These are phyloP conservation scores for Auricularia cornea DNA, from an alignment of 768 basidiomycete genomes.

Conservation along the genomic window DNA sequence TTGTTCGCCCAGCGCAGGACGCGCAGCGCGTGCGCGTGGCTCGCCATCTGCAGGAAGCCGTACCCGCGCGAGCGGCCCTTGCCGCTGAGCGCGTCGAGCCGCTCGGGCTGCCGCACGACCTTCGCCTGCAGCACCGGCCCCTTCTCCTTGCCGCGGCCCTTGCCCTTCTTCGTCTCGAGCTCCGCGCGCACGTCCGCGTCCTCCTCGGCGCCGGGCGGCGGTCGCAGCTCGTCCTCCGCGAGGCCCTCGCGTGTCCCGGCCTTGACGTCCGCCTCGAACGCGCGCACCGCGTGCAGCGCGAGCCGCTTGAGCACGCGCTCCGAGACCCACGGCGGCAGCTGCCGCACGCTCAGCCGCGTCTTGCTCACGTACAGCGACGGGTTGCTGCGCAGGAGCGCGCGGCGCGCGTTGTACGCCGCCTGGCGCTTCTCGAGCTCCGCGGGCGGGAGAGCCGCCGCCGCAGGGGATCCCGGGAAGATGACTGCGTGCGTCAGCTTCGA, in stretches of 20 bases:
- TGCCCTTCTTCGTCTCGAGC: constrained; percentile 25
- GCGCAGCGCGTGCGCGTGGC: constrained; percentile 82
- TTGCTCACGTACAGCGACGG: constrained; percentile 91
- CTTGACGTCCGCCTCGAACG: constrained; percentile 75
- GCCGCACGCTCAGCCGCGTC: constrained; percentile 88
- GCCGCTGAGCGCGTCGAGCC: constrained; percentile 81
- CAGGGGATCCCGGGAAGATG: constrained; percentile 80
- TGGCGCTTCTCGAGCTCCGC: constrained; percentile 82
- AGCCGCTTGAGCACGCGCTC: constrained; percentile 87
- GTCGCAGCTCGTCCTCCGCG: constrained; percentile 57
- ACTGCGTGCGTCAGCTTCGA: constrained; percentile 37
- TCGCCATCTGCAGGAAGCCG: constrained; percentile 86
- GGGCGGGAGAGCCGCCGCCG: constrained; percentile 58
- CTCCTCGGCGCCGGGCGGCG: constrained; percentile 16
- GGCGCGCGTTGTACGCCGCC: constrained; percentile 76
- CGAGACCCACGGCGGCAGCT: constrained; percentile 82
- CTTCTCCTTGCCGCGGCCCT: constrained; percentile 24
- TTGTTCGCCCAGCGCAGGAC: constrained; percentile 94
- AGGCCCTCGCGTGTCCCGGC: constrained; percentile 50
- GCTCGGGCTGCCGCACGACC: constrained; percentile 81
- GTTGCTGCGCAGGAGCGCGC: constrained; percentile 77
- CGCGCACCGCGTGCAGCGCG: constrained; percentile 67
- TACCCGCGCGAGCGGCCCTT: constrained; percentile 89
- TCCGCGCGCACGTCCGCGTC: constrained; percentile 17
- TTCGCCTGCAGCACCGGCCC: constrained; percentile 76